Conservation (phyloP, 176 grass and related monocot species). For the Phoenix dactylifera region DNA sequence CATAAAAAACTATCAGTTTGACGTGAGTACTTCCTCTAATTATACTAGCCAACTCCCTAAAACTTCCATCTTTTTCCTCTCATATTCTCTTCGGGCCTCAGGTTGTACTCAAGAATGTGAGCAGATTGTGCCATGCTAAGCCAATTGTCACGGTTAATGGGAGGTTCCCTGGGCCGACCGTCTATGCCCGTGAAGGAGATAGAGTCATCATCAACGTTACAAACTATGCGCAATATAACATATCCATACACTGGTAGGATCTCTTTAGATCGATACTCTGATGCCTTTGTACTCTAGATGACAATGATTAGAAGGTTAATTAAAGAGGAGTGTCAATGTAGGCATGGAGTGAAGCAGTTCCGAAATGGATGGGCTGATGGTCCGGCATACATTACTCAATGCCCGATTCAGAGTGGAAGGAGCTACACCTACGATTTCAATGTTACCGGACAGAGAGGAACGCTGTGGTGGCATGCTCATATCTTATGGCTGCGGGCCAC, state of each 20-base stretch:
- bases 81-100: neutral
- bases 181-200: conserved; percentile 3
- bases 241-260: conserved; percentile 9
- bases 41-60: neutral
- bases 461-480: conserved; percentile 15
- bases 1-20: neutral
- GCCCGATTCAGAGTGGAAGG: neutral
- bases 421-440: conserved; percentile 8
- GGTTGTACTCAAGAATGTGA: neutral
- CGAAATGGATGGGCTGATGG: conserved; percentile 7
- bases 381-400: neutral
- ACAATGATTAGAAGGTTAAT: too few relatives aligned
- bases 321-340: neutral
- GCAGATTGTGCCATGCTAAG: neutral
- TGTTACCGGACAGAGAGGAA: neutral
- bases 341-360: conserved; percentile 7
- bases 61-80: neutral
- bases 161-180: conserved; percentile 1
- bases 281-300: too few relatives aligned
- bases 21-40: neutral
- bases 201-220: conserved; percentile 9
- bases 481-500: neutral
- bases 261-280: too few relatives aligned
- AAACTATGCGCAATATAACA: neutral
- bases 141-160: neutral